Evolutionary conservation across 1,284 basidiomycete genomes (phyloP).

Genomic region (Rhodotorula sp.): DNA sequence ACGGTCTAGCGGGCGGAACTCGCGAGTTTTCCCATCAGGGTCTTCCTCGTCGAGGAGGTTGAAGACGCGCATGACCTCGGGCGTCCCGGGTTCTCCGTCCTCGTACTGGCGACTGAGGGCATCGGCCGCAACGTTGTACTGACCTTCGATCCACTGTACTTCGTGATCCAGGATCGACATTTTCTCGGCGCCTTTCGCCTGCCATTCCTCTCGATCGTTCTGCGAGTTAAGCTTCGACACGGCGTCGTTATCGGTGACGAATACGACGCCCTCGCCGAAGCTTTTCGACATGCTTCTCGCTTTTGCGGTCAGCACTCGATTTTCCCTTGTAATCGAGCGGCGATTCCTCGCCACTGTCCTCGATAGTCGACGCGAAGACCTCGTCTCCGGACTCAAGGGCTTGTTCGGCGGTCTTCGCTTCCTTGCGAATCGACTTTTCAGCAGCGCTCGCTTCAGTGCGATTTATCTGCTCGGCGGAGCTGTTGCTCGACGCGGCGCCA

Average conservation of each 20-base stretch:
- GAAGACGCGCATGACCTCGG: not conserved
- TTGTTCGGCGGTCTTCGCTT: too few relatives aligned
- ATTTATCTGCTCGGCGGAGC: too few relatives aligned
- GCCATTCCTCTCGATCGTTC: not conserved
- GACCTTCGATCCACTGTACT: not conserved
- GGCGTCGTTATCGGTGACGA: not conserved
- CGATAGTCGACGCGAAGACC: too few relatives aligned
- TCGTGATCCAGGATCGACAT: not conserved
- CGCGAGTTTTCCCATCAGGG: not conserved
- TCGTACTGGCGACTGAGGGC: not conserved
- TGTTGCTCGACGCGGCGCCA: too few relatives aligned
- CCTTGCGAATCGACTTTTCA: too few relatives aligned
- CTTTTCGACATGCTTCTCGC: too few relatives aligned
- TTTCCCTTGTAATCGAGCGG: too few relatives aligned
- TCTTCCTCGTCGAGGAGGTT: constrained; percentile 2
- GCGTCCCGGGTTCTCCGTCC: not conserved
- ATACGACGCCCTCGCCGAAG: too few relatives aligned
- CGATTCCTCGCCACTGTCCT: too few relatives aligned
- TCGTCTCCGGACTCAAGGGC: too few relatives aligned
- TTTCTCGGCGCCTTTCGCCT: not conserved
- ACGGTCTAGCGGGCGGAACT: not conserved
- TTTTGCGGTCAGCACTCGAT: too few relatives aligned
- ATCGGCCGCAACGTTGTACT: not conserved
- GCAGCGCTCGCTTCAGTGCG: too few relatives aligned
- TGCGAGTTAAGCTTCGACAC: not conserved